Evolutionary conservation across 768 basidiomycete genomes (phyloP).

Genomic region (Hericium rajendrae): DNA sequence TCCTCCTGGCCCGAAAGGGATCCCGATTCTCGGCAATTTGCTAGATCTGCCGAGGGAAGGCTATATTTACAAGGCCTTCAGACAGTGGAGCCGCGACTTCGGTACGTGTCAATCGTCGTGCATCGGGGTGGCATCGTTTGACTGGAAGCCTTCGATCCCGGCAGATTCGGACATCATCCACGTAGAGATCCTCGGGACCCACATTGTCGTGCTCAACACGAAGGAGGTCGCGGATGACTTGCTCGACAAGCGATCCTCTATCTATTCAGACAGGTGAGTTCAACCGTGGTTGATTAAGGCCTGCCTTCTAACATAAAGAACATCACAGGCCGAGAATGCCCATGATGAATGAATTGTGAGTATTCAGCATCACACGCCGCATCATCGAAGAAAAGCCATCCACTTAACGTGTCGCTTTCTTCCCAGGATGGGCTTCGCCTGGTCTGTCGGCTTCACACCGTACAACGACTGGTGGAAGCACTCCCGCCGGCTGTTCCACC

Average conservation of each 20-base stretch:
- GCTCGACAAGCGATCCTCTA: constrained; percentile 28
- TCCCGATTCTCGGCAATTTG: constrained; percentile 11
- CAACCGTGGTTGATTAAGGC: not conserved
- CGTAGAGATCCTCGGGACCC: constrained; percentile 17
- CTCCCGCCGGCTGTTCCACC: constrained; percentile 22
- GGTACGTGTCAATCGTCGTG: not conserved
- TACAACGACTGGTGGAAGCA: constrained; percentile 27
- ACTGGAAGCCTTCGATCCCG: too few species aligned
- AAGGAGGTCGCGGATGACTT: constrained; percentile 25
- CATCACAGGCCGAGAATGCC: constrained; percentile 11
- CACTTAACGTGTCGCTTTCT: not conserved
- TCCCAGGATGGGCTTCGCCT: constrained; percentile 12
- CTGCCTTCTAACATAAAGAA: not conserved
- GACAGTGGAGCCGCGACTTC: constrained; percentile 10
- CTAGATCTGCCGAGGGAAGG: constrained; percentile 9
- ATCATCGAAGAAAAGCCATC: not conserved
- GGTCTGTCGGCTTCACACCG: constrained; percentile 17
- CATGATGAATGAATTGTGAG: constrained; percentile 13
- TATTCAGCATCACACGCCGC: too few species aligned
- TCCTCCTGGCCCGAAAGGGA: constrained; percentile 13
- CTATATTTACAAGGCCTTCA: constrained; percentile 14
- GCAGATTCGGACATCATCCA: constrained; percentile 23
- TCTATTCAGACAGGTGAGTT: constrained; percentile 25
- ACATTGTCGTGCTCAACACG: constrained; percentile 26
- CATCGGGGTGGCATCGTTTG: not conserved